Conservation (phyloP, 2,329 filamentous ascomycete species). For the Talaromyces sp. region DNA sequence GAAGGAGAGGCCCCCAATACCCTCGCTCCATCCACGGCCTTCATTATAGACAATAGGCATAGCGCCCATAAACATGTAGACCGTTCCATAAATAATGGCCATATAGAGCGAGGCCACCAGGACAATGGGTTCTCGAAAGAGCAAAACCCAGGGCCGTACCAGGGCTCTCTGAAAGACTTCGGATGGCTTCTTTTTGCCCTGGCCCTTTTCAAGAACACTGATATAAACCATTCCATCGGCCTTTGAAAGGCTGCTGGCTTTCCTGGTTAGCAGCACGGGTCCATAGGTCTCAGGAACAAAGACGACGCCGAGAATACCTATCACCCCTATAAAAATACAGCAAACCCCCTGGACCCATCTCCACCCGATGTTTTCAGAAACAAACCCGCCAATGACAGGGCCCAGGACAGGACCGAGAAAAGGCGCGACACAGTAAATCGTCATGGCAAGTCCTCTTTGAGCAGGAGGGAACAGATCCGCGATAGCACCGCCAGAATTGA, state of each 20-base stretch:
- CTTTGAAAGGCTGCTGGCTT: slow-evolving; percentile 40
- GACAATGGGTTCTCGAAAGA: slow-evolving; percentile 45
- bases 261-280: slow-evolving; percentile 43
- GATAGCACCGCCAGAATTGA: slow-evolving; percentile 45
- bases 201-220: slow-evolving; percentile 28
- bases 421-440: slow-evolving; percentile 39
- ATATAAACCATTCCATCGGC: slow-evolving; percentile 40
- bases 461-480: slow-evolving; percentile 43
- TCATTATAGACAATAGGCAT: slow-evolving; percentile 45
- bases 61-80: slow-evolving; percentile 46
- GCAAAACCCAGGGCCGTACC: slow-evolving; percentile 39
- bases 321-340: slow-evolving; percentile 40
- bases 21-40: slow-evolving; percentile 38
- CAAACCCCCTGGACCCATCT: slow-evolving; percentile 41
- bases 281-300: slow-evolving; percentile 45
- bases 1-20: slow-evolving; percentile 41
- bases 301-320: slow-evolving; percentile 38
- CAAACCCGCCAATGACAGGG: slow-evolving; percentile 50
- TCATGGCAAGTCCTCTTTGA: slow-evolving; percentile 38
- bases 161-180: slow-evolving; percentile 40
- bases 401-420: slow-evolving; percentile 48
- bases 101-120: slow-evolving; percentile 41
- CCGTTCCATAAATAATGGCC: slow-evolving; percentile 43
- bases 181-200: slow-evolving; percentile 32
- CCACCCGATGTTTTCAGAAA: slow-evolving; percentile 43